Base-by-base conservation (phyloP, 202 grass and related monocot genomes). In the Musa balbisiana region DNA sequence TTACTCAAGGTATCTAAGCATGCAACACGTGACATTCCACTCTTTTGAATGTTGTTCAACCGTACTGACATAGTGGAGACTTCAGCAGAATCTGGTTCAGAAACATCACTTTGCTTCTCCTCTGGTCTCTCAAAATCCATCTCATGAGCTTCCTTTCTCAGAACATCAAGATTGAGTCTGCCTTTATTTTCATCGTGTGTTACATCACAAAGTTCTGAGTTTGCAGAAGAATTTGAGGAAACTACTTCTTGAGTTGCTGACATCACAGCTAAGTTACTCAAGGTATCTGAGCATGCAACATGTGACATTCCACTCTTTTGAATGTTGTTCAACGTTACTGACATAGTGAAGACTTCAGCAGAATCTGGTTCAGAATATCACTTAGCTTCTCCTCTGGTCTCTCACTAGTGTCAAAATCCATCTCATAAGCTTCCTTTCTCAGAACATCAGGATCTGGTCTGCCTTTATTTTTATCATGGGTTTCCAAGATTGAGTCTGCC, bases 381-480 rank as follows among this genome's bases (percentile, higher is more conserved):
- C 8, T 24, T 51, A 74, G 69, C 66, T 27, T 21, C 21, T 49
- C 78, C 62, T 65, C 29, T 81, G 81, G 66, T 72, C 51, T 71
- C 83, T 84, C 89, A 25, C 73, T 81, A 22, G 2, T 58, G 33
- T 84, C 89, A 66, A 5, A 21, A 59, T 84, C 78, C 78, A 88
- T 73, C 65, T 55, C 82, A 74, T 54, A 50, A 23, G 10, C 52
- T 0, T 43, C 33, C 33, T 43, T 43, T 43, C 33, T 6, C 33
- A 43, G 33, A 43, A 43, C 33, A 43, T 43, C 33, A n/a, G n/a
- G n/a, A n/a, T n/a, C n/a, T n/a, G n/a, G n/a, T n/a, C n/a, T n/a
- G n/a, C n/a, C n/a, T n/a, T n/a, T n/a, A n/a, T n/a, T n/a, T n/a
- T n/a, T n/a, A n/a, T n/a, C n/a, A n/a, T n/a, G n/a, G n/a, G n/a